Base-by-base conservation (phyloP, 1,139 yeast species). In the Suhomyces yuchorum region DNA sequence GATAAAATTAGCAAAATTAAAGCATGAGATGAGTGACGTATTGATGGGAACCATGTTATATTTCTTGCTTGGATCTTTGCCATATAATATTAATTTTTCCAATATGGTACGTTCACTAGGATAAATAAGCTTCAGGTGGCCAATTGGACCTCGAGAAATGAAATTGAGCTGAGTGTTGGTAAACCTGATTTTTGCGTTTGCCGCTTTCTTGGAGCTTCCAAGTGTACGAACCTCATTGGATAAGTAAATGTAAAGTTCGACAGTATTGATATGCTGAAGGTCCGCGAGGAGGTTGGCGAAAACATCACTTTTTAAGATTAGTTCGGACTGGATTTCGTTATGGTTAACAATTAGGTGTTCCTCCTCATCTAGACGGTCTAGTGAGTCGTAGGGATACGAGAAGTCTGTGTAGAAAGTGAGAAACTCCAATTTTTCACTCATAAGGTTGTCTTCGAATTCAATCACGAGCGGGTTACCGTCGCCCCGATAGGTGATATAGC, bases 341-440 rank as follows among this genome's bases (percentile, higher is more conserved):
- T 79, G 71, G 59, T 85, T 84, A 4, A 85, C 64, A 3, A 65
- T 43, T 17, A 71, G 55, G 30, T 55, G 52, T 12, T 53, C 54
- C 1, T 54, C 57, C 8, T 54, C 60, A 18, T 53, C 63, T 18
- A 9, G 19, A 15, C 75, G 77, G 40, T 77, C 68, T 8, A 60
- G 59, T 1, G 55, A 62, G 33, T 65, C 69, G 45, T 62, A 65
- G 0, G 75, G 75, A 42, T 68, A 70, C 7, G 56, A 50, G 20
- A 75, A 58, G 38, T 72, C 85, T 40, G 78, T 59, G 54, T 74
- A 79, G 47, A 71, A 74, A 0, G 96, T 88, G 2, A 78, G 68
- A 53, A 89, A 80, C 56, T 87, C 92, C 52, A 90, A 83, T 49
- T 81, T 75, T 56, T 90, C 96, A 37, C 84, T 79, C 55, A 89